A percentile compares a stretch with the other conserved stretches of the same genome.
Evolutionary conservation across 1,139 yeast genomes (phyloP).

Genomic region (Zygosaccharomyces sapae): DNA sequence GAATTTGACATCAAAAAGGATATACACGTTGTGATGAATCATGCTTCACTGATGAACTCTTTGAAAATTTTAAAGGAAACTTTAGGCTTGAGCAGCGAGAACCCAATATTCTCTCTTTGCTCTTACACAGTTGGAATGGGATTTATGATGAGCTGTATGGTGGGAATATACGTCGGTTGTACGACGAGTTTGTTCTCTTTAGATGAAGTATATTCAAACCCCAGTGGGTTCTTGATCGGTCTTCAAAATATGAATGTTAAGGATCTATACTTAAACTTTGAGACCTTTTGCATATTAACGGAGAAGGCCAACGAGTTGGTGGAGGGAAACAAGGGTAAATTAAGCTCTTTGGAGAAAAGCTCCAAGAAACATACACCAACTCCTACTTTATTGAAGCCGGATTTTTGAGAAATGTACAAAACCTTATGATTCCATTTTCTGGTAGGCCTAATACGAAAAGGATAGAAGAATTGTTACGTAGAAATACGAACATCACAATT

Average conservation of each 20-base stretch:
- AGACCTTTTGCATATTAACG: slow-evolving; percentile 75
- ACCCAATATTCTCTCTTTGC: slow-evolving; percentile 80
- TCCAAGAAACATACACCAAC: slow-evolving; percentile 17
- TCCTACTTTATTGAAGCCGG: slow-evolving; percentile 21
- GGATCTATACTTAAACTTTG: slow-evolving; percentile 81
- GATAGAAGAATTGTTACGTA: slow-evolving; percentile 56
- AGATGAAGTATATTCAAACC: slow-evolving; percentile 70
- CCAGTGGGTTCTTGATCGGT: slow-evolving; percentile 66
- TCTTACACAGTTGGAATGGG: slow-evolving; percentile 85
- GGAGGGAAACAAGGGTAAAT: slow-evolving; percentile 8
- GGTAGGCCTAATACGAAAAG: slow-evolving; percentile 67
- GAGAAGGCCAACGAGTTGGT: slow-evolving; percentile 46
- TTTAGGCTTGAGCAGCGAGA: slow-evolving; percentile 69
- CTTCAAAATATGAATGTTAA: slow-evolving; percentile 76
- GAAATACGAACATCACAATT: slow-evolving; percentile 61
- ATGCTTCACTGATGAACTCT: slow-evolving; percentile 63
- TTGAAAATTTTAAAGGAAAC: slow-evolving; percentile 92
- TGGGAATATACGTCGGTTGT: slow-evolving; percentile 85
- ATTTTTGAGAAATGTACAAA: slow-evolving; percentile 61
- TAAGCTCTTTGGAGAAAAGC: slow-evolving; percentile 2
- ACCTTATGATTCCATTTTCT: slow-evolving; percentile 78
- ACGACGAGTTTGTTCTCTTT: slow-evolving; percentile 80
- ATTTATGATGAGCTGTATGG: slow-evolving; percentile 70
- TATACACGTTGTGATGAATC: slow-evolving; percentile 41
- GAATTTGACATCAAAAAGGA: slow-evolving; percentile 26